Percentiles rank a stretch among this genome's conserved stretches.
phyloP scores from a whole-genome alignment of 306 rosid species.

The Chamaecrista fasciculata region DNA sequence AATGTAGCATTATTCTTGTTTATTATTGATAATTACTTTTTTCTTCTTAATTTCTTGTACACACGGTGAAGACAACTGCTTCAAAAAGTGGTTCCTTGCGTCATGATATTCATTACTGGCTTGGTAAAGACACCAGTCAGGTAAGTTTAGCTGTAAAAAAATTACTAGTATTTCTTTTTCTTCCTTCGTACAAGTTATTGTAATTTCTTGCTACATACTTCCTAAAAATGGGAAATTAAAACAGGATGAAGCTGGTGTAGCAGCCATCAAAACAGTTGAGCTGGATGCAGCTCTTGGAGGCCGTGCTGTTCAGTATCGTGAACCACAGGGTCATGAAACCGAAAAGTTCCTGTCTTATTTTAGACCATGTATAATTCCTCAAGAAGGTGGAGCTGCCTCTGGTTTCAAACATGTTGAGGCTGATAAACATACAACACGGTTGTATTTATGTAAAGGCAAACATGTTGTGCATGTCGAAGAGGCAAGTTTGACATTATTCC shows the following conservation, averaged over 20 bases:
- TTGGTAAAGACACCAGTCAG: slow-evolving; percentile 91
- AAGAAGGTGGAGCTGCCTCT: slow-evolving; percentile 89
- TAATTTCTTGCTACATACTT: slow-evolving; percentile 10
- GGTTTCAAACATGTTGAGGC: slow-evolving; percentile 92
- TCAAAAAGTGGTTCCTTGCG: slow-evolving; percentile 85
- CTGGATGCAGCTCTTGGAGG: slow-evolving; percentile 98
- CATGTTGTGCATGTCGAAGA: slow-evolving; percentile 96
- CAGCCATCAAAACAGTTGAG: slow-evolving; percentile 95
- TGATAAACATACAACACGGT: slow-evolving; percentile 73
- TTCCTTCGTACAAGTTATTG: slow-evolving; percentile 20
- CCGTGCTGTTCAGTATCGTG: slow-evolving; percentile 98
- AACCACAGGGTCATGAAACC: slow-evolving; percentile 93
- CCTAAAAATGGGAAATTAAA: slow-evolving; percentile 27
- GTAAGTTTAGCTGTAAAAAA: slow-evolving; percentile 37
- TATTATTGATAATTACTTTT: not conserved
- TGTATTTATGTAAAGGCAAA: slow-evolving; percentile 83
- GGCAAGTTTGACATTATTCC: slow-evolving; percentile 59
- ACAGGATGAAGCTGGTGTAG: slow-evolving; percentile 96
- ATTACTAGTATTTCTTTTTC: not conserved
- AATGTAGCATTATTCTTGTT: slow-evolving; percentile 12
- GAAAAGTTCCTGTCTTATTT: slow-evolving; percentile 87
- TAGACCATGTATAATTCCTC: slow-evolving; percentile 95
- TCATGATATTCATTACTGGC: slow-evolving; percentile 96
- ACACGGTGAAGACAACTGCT: slow-evolving; percentile 63
- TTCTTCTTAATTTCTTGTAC: slow-evolving; percentile 1